Percentiles rank a stretch among this genome's conserved stretches.
These are phyloP conservation scores for Fragilariopsis cylindrus DNA, from an alignment of 108 stramenopile species.

Conservation along the genomic window DNA sequence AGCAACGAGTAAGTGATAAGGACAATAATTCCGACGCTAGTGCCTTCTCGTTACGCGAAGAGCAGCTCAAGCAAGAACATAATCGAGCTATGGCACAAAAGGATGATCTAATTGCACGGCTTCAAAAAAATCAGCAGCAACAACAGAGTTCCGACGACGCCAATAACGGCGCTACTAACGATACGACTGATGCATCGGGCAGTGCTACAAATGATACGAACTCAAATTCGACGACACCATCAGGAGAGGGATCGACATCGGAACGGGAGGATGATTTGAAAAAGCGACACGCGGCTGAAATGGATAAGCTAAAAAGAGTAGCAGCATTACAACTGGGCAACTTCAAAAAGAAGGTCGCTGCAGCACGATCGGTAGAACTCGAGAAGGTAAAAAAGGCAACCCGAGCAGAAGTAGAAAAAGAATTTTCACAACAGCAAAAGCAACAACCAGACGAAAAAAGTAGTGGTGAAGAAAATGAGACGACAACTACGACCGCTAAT, in stretches of 20 bases:
- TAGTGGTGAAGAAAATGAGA: neutral
- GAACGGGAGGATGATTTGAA: slow-evolving; percentile 47
- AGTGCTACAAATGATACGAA: too few species aligned
- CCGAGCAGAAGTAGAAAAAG: slow-evolving; percentile 29
- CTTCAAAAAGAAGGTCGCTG: slow-evolving; percentile 60
- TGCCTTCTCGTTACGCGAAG: slow-evolving; percentile 46
- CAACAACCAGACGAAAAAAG: slow-evolving; percentile 5
- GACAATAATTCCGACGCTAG: slow-evolving; percentile 23
- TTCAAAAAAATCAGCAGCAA: slow-evolving; percentile 19
- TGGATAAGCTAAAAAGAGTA: slow-evolving; percentile 44
- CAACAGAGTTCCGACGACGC: slow-evolving; percentile 1
- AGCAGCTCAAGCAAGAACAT: slow-evolving; percentile 46
- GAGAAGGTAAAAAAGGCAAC: slow-evolving; percentile 50
- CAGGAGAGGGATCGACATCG: slow-evolving; percentile 11
- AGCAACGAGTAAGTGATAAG: neutral
- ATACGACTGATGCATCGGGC: slow-evolving; percentile 1
- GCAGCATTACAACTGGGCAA: slow-evolving; percentile 45
- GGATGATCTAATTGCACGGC: slow-evolving; percentile 12
- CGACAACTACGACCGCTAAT: neutral
- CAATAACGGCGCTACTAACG: slow-evolving; percentile 4
- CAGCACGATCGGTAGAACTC: slow-evolving; percentile 49
- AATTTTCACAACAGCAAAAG: slow-evolving; percentile 5
- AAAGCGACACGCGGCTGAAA: slow-evolving; percentile 38
- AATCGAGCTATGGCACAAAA: slow-evolving; percentile 25
- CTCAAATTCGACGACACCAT: neutral